Conservation (phyloP, 169 alveolate species). For the Prorocentrum cordatum region DNA sequence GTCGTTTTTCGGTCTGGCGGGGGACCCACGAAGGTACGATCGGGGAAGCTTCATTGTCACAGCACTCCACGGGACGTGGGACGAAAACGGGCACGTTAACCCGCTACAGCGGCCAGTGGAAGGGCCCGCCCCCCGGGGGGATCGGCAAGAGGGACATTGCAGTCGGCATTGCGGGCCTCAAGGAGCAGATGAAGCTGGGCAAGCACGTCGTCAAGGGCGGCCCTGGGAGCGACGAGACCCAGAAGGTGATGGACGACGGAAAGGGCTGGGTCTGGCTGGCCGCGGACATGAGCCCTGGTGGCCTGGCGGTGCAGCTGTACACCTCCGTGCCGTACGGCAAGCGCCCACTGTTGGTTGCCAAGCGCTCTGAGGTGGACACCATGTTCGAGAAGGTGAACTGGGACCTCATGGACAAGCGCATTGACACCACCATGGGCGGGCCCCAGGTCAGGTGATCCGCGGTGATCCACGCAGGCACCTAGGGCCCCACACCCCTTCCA, state of each 20-base stretch:
- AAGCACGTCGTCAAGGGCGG: conserved; percentile 41
- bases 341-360: conserved; percentile 33
- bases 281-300: conserved; percentile 63
- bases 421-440: no score
- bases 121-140: conserved; percentile 57
- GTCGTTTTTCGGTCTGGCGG: no score
- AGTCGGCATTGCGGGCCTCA: conserved; percentile 11
- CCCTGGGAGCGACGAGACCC: conserved; percentile 61
- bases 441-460: no score
- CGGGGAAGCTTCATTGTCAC: no score
- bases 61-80: no score
- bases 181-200: conserved; percentile 37
- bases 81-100: no score
- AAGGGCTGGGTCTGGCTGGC: conserved; percentile 68
- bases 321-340: conserved; percentile 59
- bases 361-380: conserved; percentile 37
- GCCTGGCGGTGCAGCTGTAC: conserved; percentile 48
- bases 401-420: no score
- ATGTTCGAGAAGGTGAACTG: conserved; percentile 13
- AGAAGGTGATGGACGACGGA: conserved; percentile 56
- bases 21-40: no score
- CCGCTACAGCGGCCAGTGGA: no score
- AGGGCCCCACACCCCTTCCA: no score
- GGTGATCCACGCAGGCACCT: no score
- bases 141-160: conserved; percentile 68